These are phyloP conservation scores for Teunomyces aglyptinius DNA, from an alignment of 805 yeast species.

Conservation along the genomic window DNA sequence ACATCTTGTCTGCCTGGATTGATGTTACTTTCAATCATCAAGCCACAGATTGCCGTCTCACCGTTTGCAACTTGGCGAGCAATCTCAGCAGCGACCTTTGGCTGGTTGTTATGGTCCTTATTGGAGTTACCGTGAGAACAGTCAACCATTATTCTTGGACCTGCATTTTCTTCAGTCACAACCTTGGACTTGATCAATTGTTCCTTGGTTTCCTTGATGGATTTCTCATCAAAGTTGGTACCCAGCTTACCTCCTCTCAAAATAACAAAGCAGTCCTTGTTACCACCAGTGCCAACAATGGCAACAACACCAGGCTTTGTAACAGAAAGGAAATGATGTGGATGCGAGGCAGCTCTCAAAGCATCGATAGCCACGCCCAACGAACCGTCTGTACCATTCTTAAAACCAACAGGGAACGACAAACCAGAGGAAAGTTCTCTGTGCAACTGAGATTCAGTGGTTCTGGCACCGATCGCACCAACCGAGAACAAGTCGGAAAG, in stretches of 20 bases:
- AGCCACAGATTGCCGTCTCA: constrained; percentile 76
- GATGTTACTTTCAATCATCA: constrained; percentile 94
- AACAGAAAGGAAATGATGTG: constrained; percentile 92
- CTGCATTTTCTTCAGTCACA: constrained; percentile 47
- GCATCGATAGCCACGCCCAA: constrained; percentile 95
- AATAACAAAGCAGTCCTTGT: constrained; percentile 84
- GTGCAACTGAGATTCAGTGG: constrained; percentile 96
- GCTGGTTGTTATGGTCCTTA: constrained; percentile 91
- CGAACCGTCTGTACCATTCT: constrained; percentile 96
- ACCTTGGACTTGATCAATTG: constrained; percentile 53
- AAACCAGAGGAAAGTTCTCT: constrained; percentile 96
- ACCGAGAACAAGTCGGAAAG: constrained; percentile 88
- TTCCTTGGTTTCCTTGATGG: constrained; percentile 64
- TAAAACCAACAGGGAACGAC: constrained; percentile 97
- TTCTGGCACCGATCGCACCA: constrained; percentile 99
- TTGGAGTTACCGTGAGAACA: constrained; percentile 96
- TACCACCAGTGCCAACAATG: constrained; percentile 93
- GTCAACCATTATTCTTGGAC: constrained; percentile 83
- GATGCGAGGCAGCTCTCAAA: constrained; percentile 83
- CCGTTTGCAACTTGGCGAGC: constrained; percentile 80
- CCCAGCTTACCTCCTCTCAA: constrained; percentile 95
- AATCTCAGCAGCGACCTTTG: constrained; percentile 74
- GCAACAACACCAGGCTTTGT: constrained; percentile 97
- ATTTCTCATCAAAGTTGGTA: constrained; percentile 80
- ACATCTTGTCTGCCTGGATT: constrained; percentile 92